phyloP scores from a whole-genome alignment of 371 early-diverging fungal genomes.

The Syncephalastrum monosporum region DNA sequence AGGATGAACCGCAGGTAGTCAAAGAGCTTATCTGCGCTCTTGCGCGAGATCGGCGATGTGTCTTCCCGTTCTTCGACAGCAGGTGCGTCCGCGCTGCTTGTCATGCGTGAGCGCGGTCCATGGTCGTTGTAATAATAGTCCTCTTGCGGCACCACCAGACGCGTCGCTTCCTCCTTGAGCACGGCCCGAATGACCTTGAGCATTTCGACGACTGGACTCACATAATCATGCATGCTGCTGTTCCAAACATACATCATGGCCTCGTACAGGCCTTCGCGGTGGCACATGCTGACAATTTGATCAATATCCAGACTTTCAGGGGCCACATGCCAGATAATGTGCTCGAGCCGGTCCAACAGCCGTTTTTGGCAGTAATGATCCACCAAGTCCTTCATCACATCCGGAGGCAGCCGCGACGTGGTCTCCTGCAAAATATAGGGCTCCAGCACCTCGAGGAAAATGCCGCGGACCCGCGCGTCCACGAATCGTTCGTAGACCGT shows the following conservation, averaged over 20 bases:
- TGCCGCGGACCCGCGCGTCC: slow-evolving; percentile 53
- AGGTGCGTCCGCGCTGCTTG: slow-evolving; percentile 10
- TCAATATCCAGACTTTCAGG: slow-evolving; percentile 76
- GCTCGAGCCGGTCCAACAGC: slow-evolving; percentile 63
- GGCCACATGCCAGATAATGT: slow-evolving; percentile 75
- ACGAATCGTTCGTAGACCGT: slow-evolving; percentile 72
- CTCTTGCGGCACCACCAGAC: slow-evolving; percentile 2
- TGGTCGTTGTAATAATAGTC: slow-evolving; percentile 1
- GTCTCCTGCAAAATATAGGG: slow-evolving; percentile 63
- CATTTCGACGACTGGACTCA: slow-evolving; percentile 77
- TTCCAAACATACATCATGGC: slow-evolving; percentile 83
- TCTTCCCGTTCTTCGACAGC: slow-evolving; percentile 19
- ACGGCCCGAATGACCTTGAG: slow-evolving; percentile 60
- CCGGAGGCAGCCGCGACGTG: slow-evolving; percentile 62
- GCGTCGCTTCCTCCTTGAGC: slow-evolving; percentile 30
- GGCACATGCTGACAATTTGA: slow-evolving; percentile 66
- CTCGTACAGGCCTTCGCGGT: slow-evolving; percentile 63
- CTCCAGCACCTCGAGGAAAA: slow-evolving; percentile 69
- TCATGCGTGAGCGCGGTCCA: slow-evolving; percentile 7
- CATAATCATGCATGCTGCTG: slow-evolving; percentile 72
- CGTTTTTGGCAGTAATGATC: slow-evolving; percentile 55
- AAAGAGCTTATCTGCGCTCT: slow-evolving; percentile 64
- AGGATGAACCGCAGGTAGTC: slow-evolving; percentile 72
- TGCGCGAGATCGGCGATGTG: slow-evolving; percentile 15
- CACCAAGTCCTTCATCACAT: slow-evolving; percentile 71